phyloP scores from a whole-genome alignment of 1,284 basidiomycete genomes.

The Pseudozyma sp. region DNA sequence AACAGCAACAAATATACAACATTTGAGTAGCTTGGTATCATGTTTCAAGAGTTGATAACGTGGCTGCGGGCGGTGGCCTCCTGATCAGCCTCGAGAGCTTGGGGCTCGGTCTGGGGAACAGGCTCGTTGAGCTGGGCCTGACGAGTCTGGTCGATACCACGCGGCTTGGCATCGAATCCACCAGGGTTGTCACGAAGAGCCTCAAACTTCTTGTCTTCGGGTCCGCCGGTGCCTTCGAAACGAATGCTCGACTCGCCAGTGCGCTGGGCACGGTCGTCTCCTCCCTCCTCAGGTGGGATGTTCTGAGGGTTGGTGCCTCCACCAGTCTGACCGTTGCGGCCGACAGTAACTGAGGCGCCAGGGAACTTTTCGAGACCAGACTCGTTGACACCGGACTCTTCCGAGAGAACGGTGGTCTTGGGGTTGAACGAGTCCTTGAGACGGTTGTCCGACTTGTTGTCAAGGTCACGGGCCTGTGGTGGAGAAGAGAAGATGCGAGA shows the following conservation, averaged over 20 bases:
- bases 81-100: constrained; percentile 53
- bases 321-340: constrained; percentile 56
- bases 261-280: constrained; percentile 44
- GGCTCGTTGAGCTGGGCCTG: constrained; percentile 50
- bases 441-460: constrained; percentile 49
- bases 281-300: constrained; percentile 60
- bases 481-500: neutral
- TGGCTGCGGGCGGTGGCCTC: constrained; percentile 49
- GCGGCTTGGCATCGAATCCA: constrained; percentile 44
- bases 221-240: constrained; percentile 56
- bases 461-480: constrained; percentile 36
- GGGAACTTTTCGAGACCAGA: constrained; percentile 51
- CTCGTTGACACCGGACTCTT: constrained; percentile 58
- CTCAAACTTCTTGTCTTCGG: constrained; percentile 57
- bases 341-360: constrained; percentile 49
- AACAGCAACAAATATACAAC: too few relatives aligned
- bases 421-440: constrained; percentile 53
- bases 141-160: constrained; percentile 46
- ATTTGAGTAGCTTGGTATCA: neutral
- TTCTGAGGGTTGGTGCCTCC: constrained; percentile 58
- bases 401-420: constrained; percentile 50
- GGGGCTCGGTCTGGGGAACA: constrained; percentile 52
- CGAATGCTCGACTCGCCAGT: constrained; percentile 54
- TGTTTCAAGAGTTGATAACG: constrained; percentile 42
- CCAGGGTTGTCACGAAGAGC: constrained; percentile 51